These are phyloP conservation scores for Trichoderma sp. DNA, from an alignment of 2,329 filamentous ascomycete genomes.

Conservation along the genomic window DNA sequence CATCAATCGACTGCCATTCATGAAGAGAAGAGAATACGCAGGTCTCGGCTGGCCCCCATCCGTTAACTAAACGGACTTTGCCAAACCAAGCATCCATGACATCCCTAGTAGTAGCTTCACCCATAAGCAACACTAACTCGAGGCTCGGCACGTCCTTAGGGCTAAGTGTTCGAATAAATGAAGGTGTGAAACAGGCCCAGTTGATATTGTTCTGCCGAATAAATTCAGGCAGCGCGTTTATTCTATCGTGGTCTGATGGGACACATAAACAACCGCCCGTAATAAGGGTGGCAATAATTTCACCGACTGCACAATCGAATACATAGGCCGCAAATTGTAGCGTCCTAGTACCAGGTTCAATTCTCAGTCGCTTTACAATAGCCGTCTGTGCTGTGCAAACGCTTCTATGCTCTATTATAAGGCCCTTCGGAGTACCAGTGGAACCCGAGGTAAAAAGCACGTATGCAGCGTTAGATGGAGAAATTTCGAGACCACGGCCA, in stretches of 20 bases:
- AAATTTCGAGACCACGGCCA: background rate
- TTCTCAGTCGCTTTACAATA: background rate
- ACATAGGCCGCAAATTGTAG: constrained; percentile 16
- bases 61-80: constrained; percentile 21
- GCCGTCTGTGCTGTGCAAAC: constrained; percentile 9
- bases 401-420: constrained; percentile 16
- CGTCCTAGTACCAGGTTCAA: background rate
- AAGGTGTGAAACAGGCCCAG: constrained; percentile 18
- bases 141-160: constrained; percentile 14
- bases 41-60: constrained; percentile 24
- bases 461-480: constrained; percentile 8
- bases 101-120: constrained; percentile 15
- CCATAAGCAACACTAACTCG: background rate
- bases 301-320: constrained; percentile 18
- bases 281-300: constrained; percentile 12
- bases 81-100: constrained; percentile 20
- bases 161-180: constrained; percentile 2
- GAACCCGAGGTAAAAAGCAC: constrained; percentile 14
- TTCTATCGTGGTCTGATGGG: constrained; percentile 15
- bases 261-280: constrained; percentile 7
- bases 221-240: constrained; percentile 13
- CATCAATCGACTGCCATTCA: constrained; percentile 9
- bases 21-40: constrained; percentile 18
- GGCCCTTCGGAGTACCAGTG: constrained; percentile 12
- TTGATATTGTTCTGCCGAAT: constrained; percentile 6